These are phyloP conservation scores for Colletotrichum navitas DNA, from an alignment of 2,329 filamentous ascomycete species.

Conservation along the genomic window DNA sequence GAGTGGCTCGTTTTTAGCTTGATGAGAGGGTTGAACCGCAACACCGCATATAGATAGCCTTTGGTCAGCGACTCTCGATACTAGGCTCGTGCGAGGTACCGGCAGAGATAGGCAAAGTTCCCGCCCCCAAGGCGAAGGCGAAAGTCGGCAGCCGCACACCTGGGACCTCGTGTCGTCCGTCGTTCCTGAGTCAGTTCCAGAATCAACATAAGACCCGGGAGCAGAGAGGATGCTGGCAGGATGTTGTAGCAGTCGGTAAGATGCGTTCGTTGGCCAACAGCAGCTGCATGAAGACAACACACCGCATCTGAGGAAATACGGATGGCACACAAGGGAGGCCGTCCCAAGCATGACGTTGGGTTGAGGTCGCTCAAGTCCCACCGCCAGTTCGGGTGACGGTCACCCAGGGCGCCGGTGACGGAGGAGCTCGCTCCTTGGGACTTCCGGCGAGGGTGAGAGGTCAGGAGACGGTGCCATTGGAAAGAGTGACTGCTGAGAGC, in stretches of 20 bases:
- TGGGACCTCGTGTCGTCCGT: conserved; percentile 4
- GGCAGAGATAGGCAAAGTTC: conserved; percentile 36
- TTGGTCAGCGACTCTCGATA: conserved; percentile 28
- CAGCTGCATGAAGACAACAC: neutral
- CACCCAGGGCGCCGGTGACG: conserved; percentile 31
- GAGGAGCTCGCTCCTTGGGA: conserved; percentile 5
- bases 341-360: conserved; percentile 19
- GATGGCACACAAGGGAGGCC: conserved; percentile 9
- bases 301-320: conserved; percentile 5
- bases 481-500: neutral
- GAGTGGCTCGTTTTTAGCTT: conserved; percentile 33
- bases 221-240: neutral
- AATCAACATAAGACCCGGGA: neutral
- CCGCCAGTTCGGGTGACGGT: conserved; percentile 34
- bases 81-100: conserved; percentile 33
- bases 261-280: neutral
- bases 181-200: neutral
- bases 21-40: conserved; percentile 31
- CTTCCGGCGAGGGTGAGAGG: conserved; percentile 14
- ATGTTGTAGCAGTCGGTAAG: neutral
- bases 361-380: conserved; percentile 30
- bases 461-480: neutral
- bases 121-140: conserved; percentile 31
- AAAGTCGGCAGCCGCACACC: conserved; percentile 6
- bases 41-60: conserved; percentile 30